Percentiles rank a stretch among this genome's conserved stretches.
These are phyloP conservation scores for Fusarium gaditjirri DNA, from an alignment of 2,329 filamentous ascomycete species.

Conservation along the genomic window DNA sequence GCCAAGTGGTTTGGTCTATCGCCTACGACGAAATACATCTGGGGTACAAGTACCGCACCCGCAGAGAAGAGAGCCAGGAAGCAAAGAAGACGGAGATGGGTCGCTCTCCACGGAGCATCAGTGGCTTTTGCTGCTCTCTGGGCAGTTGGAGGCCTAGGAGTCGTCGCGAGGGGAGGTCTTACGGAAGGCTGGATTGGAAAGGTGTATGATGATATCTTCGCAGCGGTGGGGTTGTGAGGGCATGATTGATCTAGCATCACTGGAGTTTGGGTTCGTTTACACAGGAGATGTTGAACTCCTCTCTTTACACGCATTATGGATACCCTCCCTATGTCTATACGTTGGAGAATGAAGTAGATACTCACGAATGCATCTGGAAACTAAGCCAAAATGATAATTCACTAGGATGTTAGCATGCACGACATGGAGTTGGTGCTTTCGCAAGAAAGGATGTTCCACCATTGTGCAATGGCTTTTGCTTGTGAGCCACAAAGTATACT, in stretches of 20 bases:
- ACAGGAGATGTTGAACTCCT: slow-evolving; percentile 29
- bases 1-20: slow-evolving; percentile 81
- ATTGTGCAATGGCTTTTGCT: too few species aligned
- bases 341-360: slow-evolving; percentile 7
- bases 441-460: fast-evolving
- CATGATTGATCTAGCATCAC: slow-evolving; percentile 11
- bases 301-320: slow-evolving; percentile 33
- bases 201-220: slow-evolving; percentile 77
- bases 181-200: slow-evolving; percentile 82
- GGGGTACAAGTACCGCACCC: slow-evolving; percentile 53
- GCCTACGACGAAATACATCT: slow-evolving; percentile 63
- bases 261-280: slow-evolving; percentile 41
- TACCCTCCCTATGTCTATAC: slow-evolving; percentile 38
- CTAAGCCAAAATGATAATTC: neutral
- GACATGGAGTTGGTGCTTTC: neutral
- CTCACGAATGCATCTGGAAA: neutral
- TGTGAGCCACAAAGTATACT: neutral
- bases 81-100: slow-evolving; percentile 73
- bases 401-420: neutral
- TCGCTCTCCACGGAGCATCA: slow-evolving; percentile 74
- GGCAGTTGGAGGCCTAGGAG: slow-evolving; percentile 82
- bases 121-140: slow-evolving; percentile 72
- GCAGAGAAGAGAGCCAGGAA: slow-evolving; percentile 63
- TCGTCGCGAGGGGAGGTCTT: slow-evolving; percentile 77
- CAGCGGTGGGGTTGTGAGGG: slow-evolving; percentile 45